phyloP scores from a whole-genome alignment of 2,329 filamentous ascomycete genomes.

The Grosmannia penicillata region DNA sequence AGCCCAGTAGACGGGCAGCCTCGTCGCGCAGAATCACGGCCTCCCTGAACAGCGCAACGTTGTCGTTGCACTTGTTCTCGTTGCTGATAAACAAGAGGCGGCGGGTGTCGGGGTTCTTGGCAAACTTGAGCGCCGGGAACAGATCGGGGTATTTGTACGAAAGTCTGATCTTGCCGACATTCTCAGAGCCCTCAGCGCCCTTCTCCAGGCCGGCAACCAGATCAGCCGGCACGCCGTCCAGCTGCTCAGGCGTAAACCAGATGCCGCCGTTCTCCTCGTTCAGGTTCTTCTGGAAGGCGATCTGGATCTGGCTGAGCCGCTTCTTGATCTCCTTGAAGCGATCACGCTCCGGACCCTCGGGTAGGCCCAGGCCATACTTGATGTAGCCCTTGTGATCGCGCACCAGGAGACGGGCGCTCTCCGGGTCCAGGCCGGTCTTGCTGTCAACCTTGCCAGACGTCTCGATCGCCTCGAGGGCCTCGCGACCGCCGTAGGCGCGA shows the following conservation, averaged over 20 bases:
- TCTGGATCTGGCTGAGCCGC: constrained; percentile 57
- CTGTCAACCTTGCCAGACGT: constrained; percentile 16
- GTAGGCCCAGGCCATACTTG: constrained; percentile 58
- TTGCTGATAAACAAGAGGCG: constrained; percentile 57
- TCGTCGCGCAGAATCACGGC: constrained; percentile 63
- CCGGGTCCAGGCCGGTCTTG: constrained; percentile 37
- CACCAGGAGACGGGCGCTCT: constrained; percentile 58
- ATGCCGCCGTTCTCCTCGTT: constrained; percentile 73
- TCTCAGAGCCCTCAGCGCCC: constrained; percentile 44
- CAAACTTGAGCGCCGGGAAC: constrained; percentile 66
- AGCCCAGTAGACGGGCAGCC: constrained; percentile 61
- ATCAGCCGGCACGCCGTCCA: constrained; percentile 62
- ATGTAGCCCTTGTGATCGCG: constrained; percentile 68
- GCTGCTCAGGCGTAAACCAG: constrained; percentile 61
- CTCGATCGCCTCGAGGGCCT: constrained; percentile 28
- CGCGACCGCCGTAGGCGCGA: constrained; percentile 25
- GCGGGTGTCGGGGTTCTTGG: constrained; percentile 52
- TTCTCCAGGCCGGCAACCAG: constrained; percentile 53
- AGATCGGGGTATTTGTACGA: constrained; percentile 76
- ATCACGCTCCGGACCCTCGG: constrained; percentile 54
- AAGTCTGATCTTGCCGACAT: constrained; percentile 57
- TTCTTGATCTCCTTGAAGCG: constrained; percentile 82
- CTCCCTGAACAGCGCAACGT: constrained; percentile 60
- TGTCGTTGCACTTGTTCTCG: constrained; percentile 68
- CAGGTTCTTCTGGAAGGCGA: constrained; percentile 64